Base-by-base conservation (phyloP, 2,329 filamentous ascomycete genomes). In the Monascus ruber region DNA sequence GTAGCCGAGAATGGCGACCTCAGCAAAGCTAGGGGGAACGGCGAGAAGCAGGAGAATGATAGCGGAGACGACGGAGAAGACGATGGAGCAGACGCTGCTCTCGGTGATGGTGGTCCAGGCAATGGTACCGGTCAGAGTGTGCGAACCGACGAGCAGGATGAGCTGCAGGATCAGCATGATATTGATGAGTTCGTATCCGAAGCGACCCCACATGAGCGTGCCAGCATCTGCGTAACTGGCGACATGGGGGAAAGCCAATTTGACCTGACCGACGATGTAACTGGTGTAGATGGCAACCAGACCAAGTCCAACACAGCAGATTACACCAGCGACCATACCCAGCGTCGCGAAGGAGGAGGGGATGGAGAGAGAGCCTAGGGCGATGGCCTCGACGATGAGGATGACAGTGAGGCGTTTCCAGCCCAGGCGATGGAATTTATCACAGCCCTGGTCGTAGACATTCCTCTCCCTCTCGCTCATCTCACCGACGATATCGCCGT, bases 391-490 rank as follows among this genome's bases (percentile, higher is more conserved):
- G 39, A 71, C 69, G 38, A 72, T 69, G 39, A 72, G 53, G 40
- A 70, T 66, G 17, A 71, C 55, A 1, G 68, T 71, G 31, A 71
- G 54, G 24, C 66, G 63, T 49, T 71, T 70, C 71, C 72, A 75
- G 37, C 71, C 62, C 25, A 72, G 55, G 34, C 48, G 48, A 35
- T 41, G 49, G 42, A 47, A 52, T 27, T 52, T 52, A 7, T 49
- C 27, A 1, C 48, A 37, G 17, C 49, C 49, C n/a, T 46, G 42
- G 24, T 51, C 48, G 38, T 48, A 46, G 34, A 49, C 41, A 8
- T 43, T 41, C 4, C 47, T 36, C 38, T 51, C 48, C 8, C 40
- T 34, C 37, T 49, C 45, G 26, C 41, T 48, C 47, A 51, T 49
- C 44, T 49, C 47, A 9, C 42, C 48, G 8, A 44, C 41, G 7